phyloP scores from a whole-genome alignment of 169 alveolate species.

The Cryptosporidium ryanae region DNA sequence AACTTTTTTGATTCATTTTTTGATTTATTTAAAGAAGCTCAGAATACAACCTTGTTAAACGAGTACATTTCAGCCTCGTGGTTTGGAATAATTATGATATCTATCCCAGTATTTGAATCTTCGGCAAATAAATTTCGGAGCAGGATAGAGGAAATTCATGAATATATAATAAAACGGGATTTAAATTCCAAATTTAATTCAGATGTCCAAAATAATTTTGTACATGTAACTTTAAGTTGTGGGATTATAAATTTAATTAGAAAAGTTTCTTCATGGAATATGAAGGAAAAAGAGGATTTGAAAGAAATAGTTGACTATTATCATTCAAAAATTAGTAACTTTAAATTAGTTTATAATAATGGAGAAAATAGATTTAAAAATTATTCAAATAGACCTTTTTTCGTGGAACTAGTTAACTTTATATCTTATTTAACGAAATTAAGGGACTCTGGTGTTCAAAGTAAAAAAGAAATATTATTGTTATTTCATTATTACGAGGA shows the following conservation, averaged over 20 bases:
- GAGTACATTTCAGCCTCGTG: slow-evolving; percentile 25
- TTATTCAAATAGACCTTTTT: background rate
- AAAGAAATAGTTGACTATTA: slow-evolving; percentile 4
- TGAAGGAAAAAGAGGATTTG: slow-evolving; percentile 9
- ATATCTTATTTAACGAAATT: slow-evolving; percentile 4
- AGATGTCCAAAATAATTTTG: background rate
- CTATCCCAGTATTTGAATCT: slow-evolving; percentile 20
- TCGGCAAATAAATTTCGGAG: background rate
- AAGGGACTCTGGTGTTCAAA: slow-evolving; percentile 11
- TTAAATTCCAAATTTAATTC: background rate
- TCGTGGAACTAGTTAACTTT: background rate
- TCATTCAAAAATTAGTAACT: background rate
- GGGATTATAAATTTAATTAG: slow-evolving; percentile 51
- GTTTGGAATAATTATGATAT: slow-evolving; percentile 44
- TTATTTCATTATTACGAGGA: background rate
- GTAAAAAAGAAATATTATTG: background rate
- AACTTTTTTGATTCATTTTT: slow-evolving; percentile 19
- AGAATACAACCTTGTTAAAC: background rate
- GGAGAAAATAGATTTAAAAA: background rate
- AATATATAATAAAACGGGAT: background rate
- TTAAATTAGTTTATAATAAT: slow-evolving; percentile 3
- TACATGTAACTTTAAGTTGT: slow-evolving; percentile 1
- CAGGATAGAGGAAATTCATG: background rate
- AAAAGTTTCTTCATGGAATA: slow-evolving; percentile 41
- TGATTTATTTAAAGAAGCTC: background rate